phyloP scores from a whole-genome alignment of 768 basidiomycete genomes.

The Kwoniella botswanensis region DNA sequence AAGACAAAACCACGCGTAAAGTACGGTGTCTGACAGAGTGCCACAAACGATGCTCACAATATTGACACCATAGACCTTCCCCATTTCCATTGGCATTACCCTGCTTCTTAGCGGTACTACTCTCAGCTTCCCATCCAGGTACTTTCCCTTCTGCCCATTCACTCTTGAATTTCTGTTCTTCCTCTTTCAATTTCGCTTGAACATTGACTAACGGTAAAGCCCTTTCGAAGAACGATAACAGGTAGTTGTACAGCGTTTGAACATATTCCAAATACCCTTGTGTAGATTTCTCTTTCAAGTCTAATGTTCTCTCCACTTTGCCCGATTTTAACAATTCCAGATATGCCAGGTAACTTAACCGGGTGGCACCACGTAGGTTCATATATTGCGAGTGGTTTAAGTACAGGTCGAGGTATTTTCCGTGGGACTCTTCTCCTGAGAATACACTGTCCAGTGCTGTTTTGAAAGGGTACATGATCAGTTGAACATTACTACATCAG shows the following conservation, averaged over 20 bases:
- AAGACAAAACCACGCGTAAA: background rate
- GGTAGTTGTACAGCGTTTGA: constrained; percentile 76
- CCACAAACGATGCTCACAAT: constrained; percentile 68
- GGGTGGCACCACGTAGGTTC: constrained; percentile 77
- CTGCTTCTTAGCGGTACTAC: constrained; percentile 60
- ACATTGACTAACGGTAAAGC: constrained; percentile 82
- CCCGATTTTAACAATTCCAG: constrained; percentile 80
- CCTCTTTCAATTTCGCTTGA: constrained; percentile 69
- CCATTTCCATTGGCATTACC: constrained; percentile 32
- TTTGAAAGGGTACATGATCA: background rate
- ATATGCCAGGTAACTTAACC: constrained; percentile 89
- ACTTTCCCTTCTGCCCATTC: constrained; percentile 81
- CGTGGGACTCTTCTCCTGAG: constrained; percentile 94
- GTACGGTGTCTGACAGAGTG: background rate
- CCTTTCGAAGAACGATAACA: constrained; percentile 82
- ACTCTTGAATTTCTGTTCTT: constrained; percentile 72
- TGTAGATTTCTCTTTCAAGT: constrained; percentile 52
- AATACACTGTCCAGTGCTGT: constrained; percentile 66
- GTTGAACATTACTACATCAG: too few species aligned
- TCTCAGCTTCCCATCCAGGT: constrained; percentile 71
- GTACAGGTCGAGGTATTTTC: constrained; percentile 93
- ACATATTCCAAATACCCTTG: constrained; percentile 71
- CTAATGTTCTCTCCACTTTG: constrained; percentile 61
- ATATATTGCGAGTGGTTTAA: constrained; percentile 83
- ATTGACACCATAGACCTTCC: constrained; percentile 90